phyloP scores from a whole-genome alignment of 2,329 filamentous ascomycete genomes.

The Scedosporium dehoogii region DNA sequence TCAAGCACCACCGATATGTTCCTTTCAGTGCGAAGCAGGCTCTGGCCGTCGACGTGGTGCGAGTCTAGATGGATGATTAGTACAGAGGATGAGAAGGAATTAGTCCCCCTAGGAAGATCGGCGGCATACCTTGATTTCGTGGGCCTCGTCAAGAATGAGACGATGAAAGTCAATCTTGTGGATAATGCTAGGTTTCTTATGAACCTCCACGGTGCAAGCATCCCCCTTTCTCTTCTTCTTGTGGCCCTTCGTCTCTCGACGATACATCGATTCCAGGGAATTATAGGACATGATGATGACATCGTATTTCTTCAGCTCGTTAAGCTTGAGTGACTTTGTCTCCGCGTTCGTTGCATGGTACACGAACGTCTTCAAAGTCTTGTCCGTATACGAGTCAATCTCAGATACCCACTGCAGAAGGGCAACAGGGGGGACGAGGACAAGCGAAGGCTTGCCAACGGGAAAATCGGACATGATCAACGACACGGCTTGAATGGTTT shows the following conservation, averaged over 20 bases:
- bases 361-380: slow-evolving; percentile 80
- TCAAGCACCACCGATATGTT: slow-evolving; percentile 89
- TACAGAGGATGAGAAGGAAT: background rate
- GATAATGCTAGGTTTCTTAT: slow-evolving; percentile 72
- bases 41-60: slow-evolving; percentile 84
- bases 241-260: slow-evolving; percentile 88
- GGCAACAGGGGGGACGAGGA: slow-evolving; percentile 85
- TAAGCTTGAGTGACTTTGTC: slow-evolving; percentile 64
- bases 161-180: slow-evolving; percentile 84
- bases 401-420: slow-evolving; percentile 91
- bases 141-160: slow-evolving; percentile 87
- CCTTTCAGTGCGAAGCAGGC: slow-evolving; percentile 88
- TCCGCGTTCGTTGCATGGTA: slow-evolving; percentile 82
- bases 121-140: slow-evolving; percentile 67
- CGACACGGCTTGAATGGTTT: slow-evolving; percentile 96
- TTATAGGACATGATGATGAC: slow-evolving; percentile 98
- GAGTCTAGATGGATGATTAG: slow-evolving; percentile 37
- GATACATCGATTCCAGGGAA: slow-evolving; percentile 80
- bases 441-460: slow-evolving; percentile 69
- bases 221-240: slow-evolving; percentile 50
- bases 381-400: slow-evolving; percentile 73
- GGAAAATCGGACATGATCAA: slow-evolving; percentile 97
- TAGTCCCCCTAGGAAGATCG: background rate
- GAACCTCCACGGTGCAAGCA: slow-evolving; percentile 14
- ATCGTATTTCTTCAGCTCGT: slow-evolving; percentile 72